Evolutionary conservation across 2,329 filamentous ascomycete species (phyloP).

Genomic region (Emericellopsis atlantica): DNA sequence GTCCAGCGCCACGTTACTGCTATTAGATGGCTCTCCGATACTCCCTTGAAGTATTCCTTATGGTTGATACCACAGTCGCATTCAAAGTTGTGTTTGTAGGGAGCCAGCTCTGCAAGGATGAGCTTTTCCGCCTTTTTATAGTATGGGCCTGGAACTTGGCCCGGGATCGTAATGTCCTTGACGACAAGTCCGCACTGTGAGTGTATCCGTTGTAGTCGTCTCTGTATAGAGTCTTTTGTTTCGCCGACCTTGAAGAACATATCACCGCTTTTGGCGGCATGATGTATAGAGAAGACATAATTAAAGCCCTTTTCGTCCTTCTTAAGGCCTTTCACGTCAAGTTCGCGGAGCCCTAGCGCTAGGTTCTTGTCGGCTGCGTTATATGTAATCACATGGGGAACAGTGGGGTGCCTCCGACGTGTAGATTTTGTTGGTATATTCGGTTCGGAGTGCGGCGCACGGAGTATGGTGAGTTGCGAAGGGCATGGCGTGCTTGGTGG

Average conservation of each 20-base stretch:
- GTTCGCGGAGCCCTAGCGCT: background rate
- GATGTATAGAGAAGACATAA: background rate
- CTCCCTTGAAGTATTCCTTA: background rate
- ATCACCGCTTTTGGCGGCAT: background rate
- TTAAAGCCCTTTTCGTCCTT: background rate
- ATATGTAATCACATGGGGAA: no score
- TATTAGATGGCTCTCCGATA: background rate
- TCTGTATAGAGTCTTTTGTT: background rate
- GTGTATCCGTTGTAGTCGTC: background rate
- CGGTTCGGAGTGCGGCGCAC: no score
- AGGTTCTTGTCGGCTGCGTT: background rate
- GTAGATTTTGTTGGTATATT: no score
- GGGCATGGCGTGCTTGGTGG: no score
- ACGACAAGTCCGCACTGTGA: no score
- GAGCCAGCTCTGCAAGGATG: background rate
- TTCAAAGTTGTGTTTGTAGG: background rate
- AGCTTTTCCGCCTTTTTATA: background rate
- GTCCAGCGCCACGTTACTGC: background rate
- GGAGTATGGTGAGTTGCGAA: no score
- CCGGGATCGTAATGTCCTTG: no score
- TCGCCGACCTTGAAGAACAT: background rate
- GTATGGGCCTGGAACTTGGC: no score
- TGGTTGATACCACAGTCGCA: background rate
- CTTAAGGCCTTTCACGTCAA: background rate
- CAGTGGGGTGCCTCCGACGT: no score